Base-by-base conservation (phyloP, 148 eudicot species). In the Tetragonia tetragonoides region DNA sequence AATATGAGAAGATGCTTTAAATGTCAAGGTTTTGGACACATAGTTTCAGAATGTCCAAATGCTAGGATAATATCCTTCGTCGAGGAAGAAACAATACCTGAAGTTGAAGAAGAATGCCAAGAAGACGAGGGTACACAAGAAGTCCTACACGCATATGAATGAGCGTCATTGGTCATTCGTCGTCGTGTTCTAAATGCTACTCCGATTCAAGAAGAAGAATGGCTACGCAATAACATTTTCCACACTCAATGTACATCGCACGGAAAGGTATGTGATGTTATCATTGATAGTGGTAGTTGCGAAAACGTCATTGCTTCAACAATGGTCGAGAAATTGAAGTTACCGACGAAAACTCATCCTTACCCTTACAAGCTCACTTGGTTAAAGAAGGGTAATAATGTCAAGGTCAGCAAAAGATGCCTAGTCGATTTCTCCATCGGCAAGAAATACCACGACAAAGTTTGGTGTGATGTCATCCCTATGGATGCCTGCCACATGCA, bases 401-500 rank as follows among this genome's bases (percentile, higher is more conserved):
- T 34, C 68, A 64, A 64, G 41, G 68, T 34, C 28, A 9, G 34
- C 10, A 64, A 64, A 34, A 64, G 41, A 68, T 68, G 72, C 28
- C 24, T 41, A 20, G 11, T 62, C 0, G 10, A 62, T 7, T 62
- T 62, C 17, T 20, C 66, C 17, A 62, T 62, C n/a, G 66, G 28
- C 9, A 62, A 62, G 24, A 62, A 20, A 28, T 20, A 62, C 17
- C 24, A 62, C 4, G 66, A 62, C 3, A 28, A 62, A 12, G 9
- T 62, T 5, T 46, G 10, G 6, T 46, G 49, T 46, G 49, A 46
- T 46, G 49, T 46, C 10, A 46, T 46, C 49, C 2, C 66, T 20
- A 62, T 62, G 66, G 66, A 62, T 62, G 66, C 34, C 5, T 62
- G 37, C n/a, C 66, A 62, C 66, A n/a, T n/a, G n/a, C n/a, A n/a